phyloP scores from a whole-genome alignment of 2,329 filamentous ascomycete genomes.

The Catunica adiposa region DNA sequence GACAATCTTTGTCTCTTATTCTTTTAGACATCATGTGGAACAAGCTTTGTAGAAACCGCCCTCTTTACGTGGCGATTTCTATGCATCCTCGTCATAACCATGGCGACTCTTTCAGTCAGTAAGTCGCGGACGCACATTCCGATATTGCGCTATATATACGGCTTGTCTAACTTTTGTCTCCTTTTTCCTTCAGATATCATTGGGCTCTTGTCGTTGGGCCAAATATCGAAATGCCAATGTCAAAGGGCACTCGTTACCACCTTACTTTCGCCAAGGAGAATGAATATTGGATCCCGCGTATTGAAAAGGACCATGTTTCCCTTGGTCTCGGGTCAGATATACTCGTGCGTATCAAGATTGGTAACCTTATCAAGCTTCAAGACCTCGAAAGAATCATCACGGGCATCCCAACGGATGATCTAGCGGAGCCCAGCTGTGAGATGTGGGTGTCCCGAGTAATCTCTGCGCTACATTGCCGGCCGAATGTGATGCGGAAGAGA shows the following conservation, averaged over 20 bases:
- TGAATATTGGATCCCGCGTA: slow-evolving; percentile 6
- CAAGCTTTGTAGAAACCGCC: slow-evolving; percentile 3
- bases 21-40: slow-evolving; percentile 2
- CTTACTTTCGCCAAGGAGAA: slow-evolving; percentile 4
- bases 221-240: slow-evolving; percentile 10
- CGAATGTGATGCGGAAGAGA: slow-evolving; percentile 2
- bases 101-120: slow-evolving; percentile 12
- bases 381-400: slow-evolving; percentile 13
- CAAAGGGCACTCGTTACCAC: slow-evolving; percentile 13
- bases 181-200: slow-evolving; percentile 6
- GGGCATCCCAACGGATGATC: slow-evolving; percentile 2
- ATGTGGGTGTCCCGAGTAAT: slow-evolving; percentile 12
- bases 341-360: slow-evolving; percentile 10
- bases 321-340: slow-evolving; percentile 11
- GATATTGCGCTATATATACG: no score
- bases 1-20: neutral
- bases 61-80: slow-evolving; percentile 12
- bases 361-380: slow-evolving; percentile 7
- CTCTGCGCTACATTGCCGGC: slow-evolving; percentile 7
- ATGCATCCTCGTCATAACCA: slow-evolving; percentile 12
- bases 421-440: slow-evolving; percentile 10
- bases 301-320: slow-evolving; percentile 12
- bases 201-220: slow-evolving; percentile 12
- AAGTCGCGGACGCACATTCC: neutral
- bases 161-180: neutral